phyloP scores from a whole-genome alignment of 768 basidiomycete species.

The Suillus subluteus region DNA sequence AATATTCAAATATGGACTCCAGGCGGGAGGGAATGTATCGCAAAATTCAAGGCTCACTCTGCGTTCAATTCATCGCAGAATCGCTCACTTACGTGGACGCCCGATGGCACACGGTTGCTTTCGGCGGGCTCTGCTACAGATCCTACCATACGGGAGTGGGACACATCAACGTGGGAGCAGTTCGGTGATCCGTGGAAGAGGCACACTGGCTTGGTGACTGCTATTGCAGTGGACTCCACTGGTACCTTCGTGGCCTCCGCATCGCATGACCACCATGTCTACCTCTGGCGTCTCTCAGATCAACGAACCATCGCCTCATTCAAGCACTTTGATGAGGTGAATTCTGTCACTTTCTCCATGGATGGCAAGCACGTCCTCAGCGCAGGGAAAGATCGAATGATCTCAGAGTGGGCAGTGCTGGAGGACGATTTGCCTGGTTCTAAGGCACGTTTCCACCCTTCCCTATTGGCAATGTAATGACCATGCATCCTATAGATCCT shows the following conservation, averaged over 20 bases:
- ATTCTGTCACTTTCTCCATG: neutral
- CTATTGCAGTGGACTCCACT: neutral
- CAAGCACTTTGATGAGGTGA: neutral
- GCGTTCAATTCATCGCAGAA: neutral
- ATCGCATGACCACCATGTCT: too few relatives aligned
- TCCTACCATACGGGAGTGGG: neutral
- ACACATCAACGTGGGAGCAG: neutral
- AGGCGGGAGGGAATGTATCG: neutral
- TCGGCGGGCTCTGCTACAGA: neutral
- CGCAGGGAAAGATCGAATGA: neutral
- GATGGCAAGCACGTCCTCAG: neutral
- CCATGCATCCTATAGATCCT: neutral
- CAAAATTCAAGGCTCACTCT: neutral
- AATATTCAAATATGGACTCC: constrained; percentile 2
- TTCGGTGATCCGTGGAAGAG: neutral
- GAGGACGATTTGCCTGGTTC: too few relatives aligned
- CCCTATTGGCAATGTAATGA: too few relatives aligned
- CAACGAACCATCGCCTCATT: neutral
- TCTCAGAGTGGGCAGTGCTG: too few relatives aligned
- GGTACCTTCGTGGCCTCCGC: neutral
- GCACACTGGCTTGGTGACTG: neutral
- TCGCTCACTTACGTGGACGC: neutral
- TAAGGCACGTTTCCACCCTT: too few relatives aligned
- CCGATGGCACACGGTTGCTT: neutral
- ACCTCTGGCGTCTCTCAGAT: neutral